A percentile compares a stretch with the other conserved stretches of the same genome.
These are phyloP conservation scores for Pseudopithomyces maydicus DNA, from an alignment of 2,329 filamentous ascomycete species.

Conservation along the genomic window DNA sequence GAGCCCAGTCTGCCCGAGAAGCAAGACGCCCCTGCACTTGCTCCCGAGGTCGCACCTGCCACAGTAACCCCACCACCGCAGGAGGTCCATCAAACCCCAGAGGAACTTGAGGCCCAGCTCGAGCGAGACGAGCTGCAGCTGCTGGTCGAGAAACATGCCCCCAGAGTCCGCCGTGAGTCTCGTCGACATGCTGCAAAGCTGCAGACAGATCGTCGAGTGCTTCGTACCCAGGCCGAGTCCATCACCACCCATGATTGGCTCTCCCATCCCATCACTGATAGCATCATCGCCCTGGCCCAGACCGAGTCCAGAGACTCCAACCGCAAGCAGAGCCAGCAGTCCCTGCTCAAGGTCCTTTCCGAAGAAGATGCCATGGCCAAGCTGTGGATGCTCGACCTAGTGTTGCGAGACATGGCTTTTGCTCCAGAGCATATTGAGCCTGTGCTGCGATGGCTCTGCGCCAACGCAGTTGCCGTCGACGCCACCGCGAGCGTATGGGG, in stretches of 20 bases:
- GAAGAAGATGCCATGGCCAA: conserved; percentile 81
- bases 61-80: conserved; percentile 29
- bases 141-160: conserved; percentile 80
- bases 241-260: conserved; percentile 80
- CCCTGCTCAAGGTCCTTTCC: conserved; percentile 52
- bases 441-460: conserved; percentile 42
- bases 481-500: conserved; percentile 73
- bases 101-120: conserved; percentile 87
- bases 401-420: conserved; percentile 72
- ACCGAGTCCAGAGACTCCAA: conserved; percentile 62
- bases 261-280: conserved; percentile 75
- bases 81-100: conserved; percentile 66
- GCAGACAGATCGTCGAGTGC: conserved; percentile 82
- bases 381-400: conserved; percentile 83
- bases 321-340: conserved; percentile 50
- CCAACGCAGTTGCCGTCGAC: conserved; percentile 49
- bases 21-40: conserved; percentile 7
- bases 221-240: conserved; percentile 77
- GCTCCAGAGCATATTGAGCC: conserved; percentile 46
- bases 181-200: conserved; percentile 76
- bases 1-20: conserved; percentile 10
- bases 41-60: conserved; percentile 9
- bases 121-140: conserved; percentile 90
- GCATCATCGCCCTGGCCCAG: conserved; percentile 74
- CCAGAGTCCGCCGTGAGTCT: conserved; percentile 79